Conservation (phyloP, 2,329 filamentous ascomycete species). For the Ascochyta koolunga region DNA sequence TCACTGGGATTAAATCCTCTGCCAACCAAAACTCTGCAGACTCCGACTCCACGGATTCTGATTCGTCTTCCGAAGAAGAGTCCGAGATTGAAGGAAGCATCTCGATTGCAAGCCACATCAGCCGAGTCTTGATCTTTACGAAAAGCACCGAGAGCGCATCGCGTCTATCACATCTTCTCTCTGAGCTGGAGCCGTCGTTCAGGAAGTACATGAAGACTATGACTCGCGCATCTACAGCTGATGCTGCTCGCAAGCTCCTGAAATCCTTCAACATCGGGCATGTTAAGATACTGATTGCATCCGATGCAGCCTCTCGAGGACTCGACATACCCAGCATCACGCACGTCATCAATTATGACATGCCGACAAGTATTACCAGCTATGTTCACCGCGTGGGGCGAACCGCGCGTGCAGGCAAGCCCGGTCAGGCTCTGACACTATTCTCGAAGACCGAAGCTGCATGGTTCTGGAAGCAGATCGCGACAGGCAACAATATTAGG, state of each 20-base stretch:
- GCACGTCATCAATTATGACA: slow-evolving; percentile 92
- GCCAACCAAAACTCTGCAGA: slow-evolving; percentile 28
- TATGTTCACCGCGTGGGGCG: slow-evolving; percentile 94
- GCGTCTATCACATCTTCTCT: slow-evolving; percentile 82
- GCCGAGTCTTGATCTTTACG: slow-evolving; percentile 77
- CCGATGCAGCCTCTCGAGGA: slow-evolving; percentile 90
- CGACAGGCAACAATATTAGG: slow-evolving; percentile 59
- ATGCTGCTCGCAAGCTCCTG: slow-evolving; percentile 70
- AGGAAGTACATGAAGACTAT: slow-evolving; percentile 68
- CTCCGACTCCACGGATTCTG: slow-evolving; percentile 17
- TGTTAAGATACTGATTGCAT: slow-evolving; percentile 80
- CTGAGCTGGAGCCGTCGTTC: slow-evolving; percentile 67
- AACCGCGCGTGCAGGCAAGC: slow-evolving; percentile 79
- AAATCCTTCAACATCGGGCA: slow-evolving; percentile 67
- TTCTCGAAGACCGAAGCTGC: slow-evolving; percentile 81
- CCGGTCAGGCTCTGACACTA: slow-evolving; percentile 84
- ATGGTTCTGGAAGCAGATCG: slow-evolving; percentile 91
- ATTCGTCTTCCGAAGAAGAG: slow-evolving; percentile 24
- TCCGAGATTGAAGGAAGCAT: slow-evolving; percentile 6
- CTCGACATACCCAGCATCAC: slow-evolving; percentile 80
- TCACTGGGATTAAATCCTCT: slow-evolving; percentile 20
- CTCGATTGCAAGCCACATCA: slow-evolving; percentile 29
- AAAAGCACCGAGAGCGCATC: slow-evolving; percentile 87
- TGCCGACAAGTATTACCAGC: slow-evolving; percentile 77
- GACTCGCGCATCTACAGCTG: slow-evolving; percentile 78